phyloP scores from a whole-genome alignment of 768 basidiomycete species.

The Dioszegia crocea region DNA sequence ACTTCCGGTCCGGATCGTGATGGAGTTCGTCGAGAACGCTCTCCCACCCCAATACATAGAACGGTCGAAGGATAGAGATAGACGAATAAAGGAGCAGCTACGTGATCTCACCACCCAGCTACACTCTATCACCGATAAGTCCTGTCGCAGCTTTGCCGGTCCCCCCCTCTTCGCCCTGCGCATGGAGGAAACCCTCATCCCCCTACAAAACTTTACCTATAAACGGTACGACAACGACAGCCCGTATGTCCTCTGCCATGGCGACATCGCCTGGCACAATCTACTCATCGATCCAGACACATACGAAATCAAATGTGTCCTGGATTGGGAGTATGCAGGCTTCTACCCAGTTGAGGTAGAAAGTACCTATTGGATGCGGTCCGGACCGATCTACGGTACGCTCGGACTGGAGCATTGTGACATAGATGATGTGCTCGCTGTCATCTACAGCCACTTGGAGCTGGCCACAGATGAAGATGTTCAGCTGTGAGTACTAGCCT shows the following conservation, averaged over 20 bases:
- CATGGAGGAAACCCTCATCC: neutral
- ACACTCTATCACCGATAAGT: neutral
- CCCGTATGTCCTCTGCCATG: slow-evolving; percentile 19
- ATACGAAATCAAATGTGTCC: slow-evolving; percentile 5
- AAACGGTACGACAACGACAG: neutral
- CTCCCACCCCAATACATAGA: neutral
- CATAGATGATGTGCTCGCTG: neutral
- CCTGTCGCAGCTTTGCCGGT: neutral
- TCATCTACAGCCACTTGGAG: neutral
- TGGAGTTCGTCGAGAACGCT: neutral
- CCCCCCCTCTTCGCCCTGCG: neutral
- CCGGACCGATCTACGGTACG: neutral
- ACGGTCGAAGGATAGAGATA: neutral
- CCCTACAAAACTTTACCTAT: neutral
- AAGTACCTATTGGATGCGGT: slow-evolving; percentile 11
- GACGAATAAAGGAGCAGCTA: neutral
- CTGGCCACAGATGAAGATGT: too few relatives aligned
- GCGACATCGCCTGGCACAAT: slow-evolving; percentile 14
- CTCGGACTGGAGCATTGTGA: neutral
- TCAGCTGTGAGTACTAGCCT: too few relatives aligned
- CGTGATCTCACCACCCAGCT: neutral
- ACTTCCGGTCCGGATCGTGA: neutral
- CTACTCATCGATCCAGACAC: slow-evolving; percentile 12
- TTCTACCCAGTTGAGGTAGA: slow-evolving; percentile 14
- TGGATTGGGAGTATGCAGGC: slow-evolving; percentile 25